Evolutionary conservation across 1,139 yeast genomes (phyloP), one percentile per base, ranked within the genome.

Genomic region (Kurtzmaniella quercitrusa): DNA sequence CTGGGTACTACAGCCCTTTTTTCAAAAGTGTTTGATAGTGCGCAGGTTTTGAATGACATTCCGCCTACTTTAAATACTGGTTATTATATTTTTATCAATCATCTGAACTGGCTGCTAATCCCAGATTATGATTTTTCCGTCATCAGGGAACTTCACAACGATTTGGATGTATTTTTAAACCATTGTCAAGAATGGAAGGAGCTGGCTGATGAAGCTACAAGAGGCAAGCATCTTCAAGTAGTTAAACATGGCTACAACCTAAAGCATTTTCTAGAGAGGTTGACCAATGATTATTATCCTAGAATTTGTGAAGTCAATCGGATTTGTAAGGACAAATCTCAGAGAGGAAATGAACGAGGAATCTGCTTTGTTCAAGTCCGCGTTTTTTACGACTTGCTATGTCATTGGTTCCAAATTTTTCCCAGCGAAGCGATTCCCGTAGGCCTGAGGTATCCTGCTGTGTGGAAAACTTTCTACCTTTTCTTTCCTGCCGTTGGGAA

Each of bases 61-160:
- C 56, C 65, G 3, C 60, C 65, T 1, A 55, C 69, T 0, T 48
- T 68, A 7, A 52, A 53, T 21, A 59, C 60, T 23, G 50, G 56
- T n/a, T 48, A 62, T 7, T 62, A 63, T 44, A 45, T 59, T 9
- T 50, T 68, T 19, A 59, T 63, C 40, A 56, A 54, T 43, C 66
- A 65, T 48, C 54, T 60, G 11, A 56, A 54, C 34, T 52, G 58
- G 31, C 50, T 65, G 8, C 45, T 58, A 17, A 54, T 62, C 2
- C 76, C 75, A 3, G 75, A 70, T 47, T 66, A 70, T 45, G 53
- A 58, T 21, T 62, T 68, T 47, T 59, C 57, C 19, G 55, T 70
- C 2, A 57, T 70, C 12, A 46, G 53, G 39, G 63, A 58, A 40
- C 41, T 71, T 19, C 53, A 51, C 45, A 46, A 54, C 23, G 63